A percentile compares a stretch with the other conserved stretches of the same genome.
These are phyloP conservation scores for Diplotaxis tenuifolia DNA, from an alignment of 345 rosid species.

Conservation along the genomic window DNA sequence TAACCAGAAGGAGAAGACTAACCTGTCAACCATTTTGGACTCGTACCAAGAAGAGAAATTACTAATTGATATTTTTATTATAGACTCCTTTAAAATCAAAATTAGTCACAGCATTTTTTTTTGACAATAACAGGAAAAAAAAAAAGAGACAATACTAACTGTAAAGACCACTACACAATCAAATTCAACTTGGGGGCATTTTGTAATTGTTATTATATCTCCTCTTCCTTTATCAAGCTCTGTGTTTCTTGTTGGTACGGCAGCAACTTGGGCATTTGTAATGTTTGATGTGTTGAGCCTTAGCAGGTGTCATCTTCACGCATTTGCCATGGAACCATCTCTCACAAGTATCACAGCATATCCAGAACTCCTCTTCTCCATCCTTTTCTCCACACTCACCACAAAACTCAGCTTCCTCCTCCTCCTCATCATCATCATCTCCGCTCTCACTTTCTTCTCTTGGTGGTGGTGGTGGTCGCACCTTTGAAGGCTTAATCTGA, in stretches of 20 bases:
- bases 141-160: constrained; percentile 23
- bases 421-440: constrained; percentile 40
- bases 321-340: constrained; percentile 42
- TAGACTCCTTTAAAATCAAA: constrained; percentile 15
- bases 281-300: constrained; percentile 39
- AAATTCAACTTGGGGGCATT: constrained; percentile 2
- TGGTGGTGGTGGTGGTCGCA: constrained; percentile 24
- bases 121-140: constrained; percentile 16
- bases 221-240: constrained; percentile 13
- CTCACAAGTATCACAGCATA: constrained; percentile 38
- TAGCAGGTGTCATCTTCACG: constrained; percentile 40
- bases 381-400: constrained; percentile 39
- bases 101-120: constrained; percentile 23
- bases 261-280: constrained; percentile 40
- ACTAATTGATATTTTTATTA: neutral
- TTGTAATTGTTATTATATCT: constrained; percentile 9
- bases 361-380: constrained; percentile 36
- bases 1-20: neutral
- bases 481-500: constrained; percentile 32
- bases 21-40: neutral
- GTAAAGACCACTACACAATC: constrained; percentile 30
- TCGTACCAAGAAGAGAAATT: neutral
- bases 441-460: constrained; percentile 36
- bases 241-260: constrained; percentile 33
- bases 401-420: constrained; percentile 35